Base-by-base conservation (phyloP, 2,329 filamentous ascomycete species). In the Calonectria naviculata region DNA sequence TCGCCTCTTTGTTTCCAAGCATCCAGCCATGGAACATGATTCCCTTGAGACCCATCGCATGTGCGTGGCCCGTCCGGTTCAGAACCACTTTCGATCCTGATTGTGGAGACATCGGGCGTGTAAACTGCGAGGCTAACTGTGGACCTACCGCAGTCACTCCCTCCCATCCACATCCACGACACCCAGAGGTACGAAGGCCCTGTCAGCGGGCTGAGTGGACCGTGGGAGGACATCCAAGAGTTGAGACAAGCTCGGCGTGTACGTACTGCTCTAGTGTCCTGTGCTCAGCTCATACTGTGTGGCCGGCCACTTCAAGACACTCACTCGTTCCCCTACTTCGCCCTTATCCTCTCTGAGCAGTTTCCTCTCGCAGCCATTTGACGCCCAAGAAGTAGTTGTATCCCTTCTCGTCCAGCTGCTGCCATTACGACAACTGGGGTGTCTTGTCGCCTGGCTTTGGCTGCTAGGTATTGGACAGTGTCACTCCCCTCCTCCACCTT, bases 151-250 rank as follows among this genome's bases (percentile, higher is more conserved):
- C 38, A 56, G 52, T 54, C 34, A 36, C 38, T 54, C 60, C 41
- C n/a, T 58, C 68, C 68, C 36, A 63, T 75, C 66, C 49, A 65
- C 72, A 77, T 73, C 75, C 76, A 74, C 70, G 70, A 71, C 49
- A 36, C 42, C 61, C 46, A 58, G 68, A 71, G 49, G 42, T 49
- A 42, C 58, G 70, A 52, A 67, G 67, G 69, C 76, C 77, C 77
- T 76, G 77, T 70, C 77, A 77, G 75, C 71, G 63, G 71, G 70
- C 68, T 70, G 61, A 66, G 77, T 78, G 77, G 77, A 76, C 74
- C 73, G 76, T 77, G 71, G 72, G 72, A 75, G 75, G 72, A 70
- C 71, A 69, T 65, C 78, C 70, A 71, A 63, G 12, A 54, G 65
- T 76, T 74, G 67, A 79, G 72, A 79, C 73, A 69, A 63, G 71